Conservation (phyloP, 257 asterid species). For the Verbena officinalis region DNA sequence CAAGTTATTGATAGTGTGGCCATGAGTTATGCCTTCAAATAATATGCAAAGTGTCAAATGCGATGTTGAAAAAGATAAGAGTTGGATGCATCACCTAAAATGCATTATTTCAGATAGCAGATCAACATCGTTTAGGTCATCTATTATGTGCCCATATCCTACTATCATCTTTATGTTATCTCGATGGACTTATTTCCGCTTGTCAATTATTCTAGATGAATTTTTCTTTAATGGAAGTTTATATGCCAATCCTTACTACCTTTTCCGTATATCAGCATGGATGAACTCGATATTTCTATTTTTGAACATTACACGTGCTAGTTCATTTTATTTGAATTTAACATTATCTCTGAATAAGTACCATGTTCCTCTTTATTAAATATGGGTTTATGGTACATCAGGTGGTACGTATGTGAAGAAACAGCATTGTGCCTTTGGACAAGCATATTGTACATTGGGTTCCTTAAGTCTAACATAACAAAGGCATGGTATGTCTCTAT, state of each 20-base stretch:
- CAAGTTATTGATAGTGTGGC: not conserved
- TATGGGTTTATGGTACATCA: constrained; percentile 35
- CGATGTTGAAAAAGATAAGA: no score
- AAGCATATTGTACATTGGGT: constrained; percentile 64
- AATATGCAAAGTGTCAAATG: no score
- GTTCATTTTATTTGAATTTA: constrained; percentile 8
- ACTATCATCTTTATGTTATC: not conserved
- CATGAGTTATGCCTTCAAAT: not conserved
- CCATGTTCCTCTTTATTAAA: constrained; percentile 20
- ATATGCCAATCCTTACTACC: not conserved
- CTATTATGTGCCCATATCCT: not conserved
- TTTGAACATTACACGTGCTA: constrained; percentile 20
- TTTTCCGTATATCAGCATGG: constrained; percentile 3
- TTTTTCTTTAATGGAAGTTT: not conserved
- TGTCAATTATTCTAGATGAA: not conserved
- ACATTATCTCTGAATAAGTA: constrained; percentile 17
- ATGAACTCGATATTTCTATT: constrained; percentile 7
- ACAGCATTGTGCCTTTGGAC: constrained; percentile 90
- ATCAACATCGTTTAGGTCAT: not conserved
- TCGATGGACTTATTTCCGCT: not conserved
- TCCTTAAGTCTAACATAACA: constrained; percentile 65
- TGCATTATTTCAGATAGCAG: not conserved
- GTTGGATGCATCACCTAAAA: not conserved
- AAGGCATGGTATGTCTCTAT: constrained; percentile 76
- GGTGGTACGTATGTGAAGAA: constrained; percentile 97